Evolutionary conservation across 1,284 basidiomycete genomes (phyloP), one percentile per base, ranked within the genome.

Genomic region (Gymnopus androsaceus): DNA sequence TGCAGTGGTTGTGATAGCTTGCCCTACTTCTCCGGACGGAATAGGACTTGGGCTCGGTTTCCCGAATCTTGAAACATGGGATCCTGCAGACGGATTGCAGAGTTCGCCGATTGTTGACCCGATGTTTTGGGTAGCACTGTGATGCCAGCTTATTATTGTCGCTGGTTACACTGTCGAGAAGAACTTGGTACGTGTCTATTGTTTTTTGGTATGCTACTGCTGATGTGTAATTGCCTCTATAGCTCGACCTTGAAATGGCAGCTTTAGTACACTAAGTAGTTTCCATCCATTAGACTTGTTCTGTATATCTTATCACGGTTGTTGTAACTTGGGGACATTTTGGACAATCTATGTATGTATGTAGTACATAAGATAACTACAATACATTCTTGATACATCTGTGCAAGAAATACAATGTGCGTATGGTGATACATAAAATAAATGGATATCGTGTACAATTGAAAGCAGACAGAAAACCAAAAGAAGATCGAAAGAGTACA

Each of bases 11-110:
- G 93, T 93, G 86, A 72, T 92, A 45, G 91, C 91, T 17, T 86
- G 91, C 40, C 90, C 88, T 21, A 92, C 91, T 15, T 89, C 90
- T 28, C 89, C 89, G 3, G 90, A 92, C 66, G 76, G 84, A 36
- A 79, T 93, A 61, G 94, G 94, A 25, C 94, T 94, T 17, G 86
- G 84, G n/a, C 87, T 83, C 56, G 94, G 95, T n/a, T 96, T 96
- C 82, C 94, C 94, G 15, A 90, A 96, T 70, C 82, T 88, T 6
- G 90, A 90, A 2, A 88, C 87, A 55, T 96, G 92, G 92, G 87
- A 93, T 71, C 89, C 93, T 66, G 21, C 77, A 19, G 74, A 87
- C n/a, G 88, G 88, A 27, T 70, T 90, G 9, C 27, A 36, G 34
- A 12, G 42, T 3, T 51, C 50, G 14, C 90, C 90, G 17, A 84